Base-by-base conservation (phyloP, 2,329 filamentous ascomycete species). In the Massarina eburnea region DNA sequence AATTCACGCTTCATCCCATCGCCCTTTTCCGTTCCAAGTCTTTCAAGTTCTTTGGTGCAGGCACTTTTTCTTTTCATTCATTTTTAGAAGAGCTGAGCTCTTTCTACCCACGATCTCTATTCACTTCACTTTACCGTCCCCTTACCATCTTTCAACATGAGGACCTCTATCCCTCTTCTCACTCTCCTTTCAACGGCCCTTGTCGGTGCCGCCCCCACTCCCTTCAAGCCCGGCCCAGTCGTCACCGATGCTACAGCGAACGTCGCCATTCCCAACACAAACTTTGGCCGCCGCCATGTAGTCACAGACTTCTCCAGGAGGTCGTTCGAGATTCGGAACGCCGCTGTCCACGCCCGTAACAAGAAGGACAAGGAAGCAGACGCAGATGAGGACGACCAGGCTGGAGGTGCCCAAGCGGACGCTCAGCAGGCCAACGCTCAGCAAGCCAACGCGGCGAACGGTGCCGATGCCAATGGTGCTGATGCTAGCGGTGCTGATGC, bases 181-280 rank as follows among this genome's bases (percentile, higher is more conserved):
- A 60, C 67, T 21, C 53, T 70, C 52, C 55, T 69, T 53, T 68
- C 66, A 19, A 54, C 59, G 17, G 58, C 59, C n/a, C 46, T 68
- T 32, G 66, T 68, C 29, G 57, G 56, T 49, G 62, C 61, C 37
- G 64, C 57, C 35, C 66, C 66, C 21, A 54, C 59, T 20, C 58
- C 64, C 12, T 67, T 61, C 32, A 62, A 61, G 41, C 59, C 58
- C 35, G 62, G 62, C 36, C 53, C 57, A 37, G 57, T 58, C 6
- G 55, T 64, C 15, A 53, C 58, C 29, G 49, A 48, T 41, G 48
- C 47, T n/a, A 55, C 62, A 15, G 57, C 56, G 29, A 49, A 54
- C 56, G 46, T 57, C 22, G 61, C 39, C 24, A 50, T 59, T 26
- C 53, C 63, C 7, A 46, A 47, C 22, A 54, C 55, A 26, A 48